A percentile compares a stretch with the other conserved stretches of the same genome.
Conservation (phyloP, 1,284 basidiomycete genomes). For the Afroboletus lepidellus region DNA sequence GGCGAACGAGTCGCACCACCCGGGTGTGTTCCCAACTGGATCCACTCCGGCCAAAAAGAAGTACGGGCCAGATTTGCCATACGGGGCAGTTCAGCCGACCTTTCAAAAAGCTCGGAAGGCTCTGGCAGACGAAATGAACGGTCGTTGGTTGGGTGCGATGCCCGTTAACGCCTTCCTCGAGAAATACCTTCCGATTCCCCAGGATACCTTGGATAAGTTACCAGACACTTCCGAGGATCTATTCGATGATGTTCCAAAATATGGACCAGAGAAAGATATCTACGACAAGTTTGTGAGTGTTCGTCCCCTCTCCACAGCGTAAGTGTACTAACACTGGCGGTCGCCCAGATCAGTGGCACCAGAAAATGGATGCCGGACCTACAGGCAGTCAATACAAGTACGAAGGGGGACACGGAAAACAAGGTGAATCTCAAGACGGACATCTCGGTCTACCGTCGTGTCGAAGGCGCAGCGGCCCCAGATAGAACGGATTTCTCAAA, state of each 20-base stretch:
- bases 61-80: too few relatives aligned
- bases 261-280: not conserved
- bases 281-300: conserved; percentile 1
- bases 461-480: too few relatives aligned
- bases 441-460: too few relatives aligned
- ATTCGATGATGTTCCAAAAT: not conserved
- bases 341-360: not conserved
- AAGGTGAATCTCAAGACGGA: too few relatives aligned
- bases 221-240: not conserved
- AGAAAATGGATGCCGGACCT: not conserved
- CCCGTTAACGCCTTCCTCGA: not conserved
- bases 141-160: not conserved
- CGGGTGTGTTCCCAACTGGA: too few relatives aligned
- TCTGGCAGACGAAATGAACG: not conserved
- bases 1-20: too few relatives aligned
- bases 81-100: too few relatives aligned
- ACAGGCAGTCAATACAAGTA: not conserved
- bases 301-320: not conserved
- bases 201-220: not conserved
- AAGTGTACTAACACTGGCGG: not conserved
- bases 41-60: too few relatives aligned
- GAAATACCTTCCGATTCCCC: not conserved
- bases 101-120: too few relatives aligned
- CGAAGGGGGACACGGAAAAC: too few relatives aligned
- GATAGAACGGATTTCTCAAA: too few relatives aligned